Conservation (phyloP, 208 protist species). For the Novymonas esmeraldas region DNA sequence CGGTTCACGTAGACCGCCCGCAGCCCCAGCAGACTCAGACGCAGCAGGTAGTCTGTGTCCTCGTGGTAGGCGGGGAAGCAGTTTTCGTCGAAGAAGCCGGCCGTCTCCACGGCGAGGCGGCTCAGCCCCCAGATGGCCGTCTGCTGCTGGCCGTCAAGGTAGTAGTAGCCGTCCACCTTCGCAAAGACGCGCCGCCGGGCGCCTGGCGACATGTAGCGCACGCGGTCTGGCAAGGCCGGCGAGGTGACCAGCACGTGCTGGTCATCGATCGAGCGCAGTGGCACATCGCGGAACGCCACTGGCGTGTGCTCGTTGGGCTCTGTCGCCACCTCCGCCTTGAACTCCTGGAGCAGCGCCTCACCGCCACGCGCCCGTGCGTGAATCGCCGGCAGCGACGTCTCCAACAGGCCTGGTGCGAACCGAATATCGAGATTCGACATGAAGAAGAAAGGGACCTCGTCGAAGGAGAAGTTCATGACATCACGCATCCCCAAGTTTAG, state of each 20-base stretch:
- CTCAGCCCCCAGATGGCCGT: constrained; percentile 23
- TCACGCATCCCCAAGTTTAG: constrained; percentile 31
- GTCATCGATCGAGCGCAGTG: constrained; percentile 28
- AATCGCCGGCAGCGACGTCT: constrained; percentile 12
- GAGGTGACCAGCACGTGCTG: constrained; percentile 33
- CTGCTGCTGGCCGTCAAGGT: constrained; percentile 16
- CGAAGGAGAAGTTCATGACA: constrained; percentile 19
- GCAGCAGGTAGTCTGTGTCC: constrained; percentile 31
- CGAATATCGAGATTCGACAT: constrained; percentile 29
- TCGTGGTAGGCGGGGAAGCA: constrained; percentile 47
- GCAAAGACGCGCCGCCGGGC: constrained; percentile 2
- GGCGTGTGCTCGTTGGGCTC: constrained; percentile 30
- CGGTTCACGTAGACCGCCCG: not conserved
- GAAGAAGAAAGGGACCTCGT: constrained; percentile 28
- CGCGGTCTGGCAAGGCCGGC: constrained; percentile 33
- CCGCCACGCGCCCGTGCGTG: constrained; percentile 15
- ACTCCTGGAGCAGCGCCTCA: constrained; percentile 7
- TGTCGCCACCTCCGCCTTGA: constrained; percentile 31
- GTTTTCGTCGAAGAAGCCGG: constrained; percentile 56
- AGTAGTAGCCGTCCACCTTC: constrained; percentile 4
- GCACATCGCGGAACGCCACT: constrained; percentile 12
- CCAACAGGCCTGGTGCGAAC: constrained; percentile 2
- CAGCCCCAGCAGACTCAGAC: constrained; percentile 29
- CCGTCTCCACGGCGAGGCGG: constrained; percentile 32
- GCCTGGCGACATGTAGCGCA: constrained; percentile 27